Evolutionary conservation across 306 rosid genomes (phyloP).

Genomic region (Quercus alba): DNA sequence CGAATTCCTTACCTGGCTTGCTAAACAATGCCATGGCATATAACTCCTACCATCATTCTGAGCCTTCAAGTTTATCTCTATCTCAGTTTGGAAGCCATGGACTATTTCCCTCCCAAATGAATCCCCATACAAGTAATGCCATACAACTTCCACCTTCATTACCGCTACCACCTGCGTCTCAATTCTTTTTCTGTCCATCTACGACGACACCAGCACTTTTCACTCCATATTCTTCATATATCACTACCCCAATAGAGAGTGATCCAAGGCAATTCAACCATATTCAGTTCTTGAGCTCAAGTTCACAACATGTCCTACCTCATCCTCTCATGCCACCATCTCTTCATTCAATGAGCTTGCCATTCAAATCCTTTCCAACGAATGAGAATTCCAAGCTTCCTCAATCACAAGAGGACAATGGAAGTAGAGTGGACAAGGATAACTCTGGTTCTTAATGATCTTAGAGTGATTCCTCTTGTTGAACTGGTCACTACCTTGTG

Average conservation of each 20-base stretch:
- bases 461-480: neutral
- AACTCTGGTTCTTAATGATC: slow-evolving; percentile 28
- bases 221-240: slow-evolving; percentile 42
- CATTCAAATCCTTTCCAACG: slow-evolving; percentile 39
- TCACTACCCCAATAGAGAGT: slow-evolving; percentile 39
- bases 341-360: slow-evolving; percentile 32
- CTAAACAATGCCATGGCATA: slow-evolving; percentile 42
- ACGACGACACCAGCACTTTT: slow-evolving; percentile 38
- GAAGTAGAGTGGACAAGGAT: slow-evolving; percentile 21
- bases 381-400: slow-evolving; percentile 41
- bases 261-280: slow-evolving; percentile 40
- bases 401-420: slow-evolving; percentile 23
- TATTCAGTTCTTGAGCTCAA: slow-evolving; percentile 51
- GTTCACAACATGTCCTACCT: slow-evolving; percentile 32
- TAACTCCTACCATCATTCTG: slow-evolving; percentile 29
- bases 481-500: slow-evolving; percentile 2
- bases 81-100: slow-evolving; percentile 69
- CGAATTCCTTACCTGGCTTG: slow-evolving; percentile 37
- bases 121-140: slow-evolving; percentile 23
- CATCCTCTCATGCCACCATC: slow-evolving; percentile 47
- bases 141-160: slow-evolving; percentile 34
- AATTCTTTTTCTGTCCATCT: slow-evolving; percentile 44
- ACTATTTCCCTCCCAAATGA: slow-evolving; percentile 36
- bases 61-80: slow-evolving; percentile 53
- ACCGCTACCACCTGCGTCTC: slow-evolving; percentile 31